Base-by-base conservation (phyloP, 768 basidiomycete genomes). In the Tricholoma sp. region DNA sequence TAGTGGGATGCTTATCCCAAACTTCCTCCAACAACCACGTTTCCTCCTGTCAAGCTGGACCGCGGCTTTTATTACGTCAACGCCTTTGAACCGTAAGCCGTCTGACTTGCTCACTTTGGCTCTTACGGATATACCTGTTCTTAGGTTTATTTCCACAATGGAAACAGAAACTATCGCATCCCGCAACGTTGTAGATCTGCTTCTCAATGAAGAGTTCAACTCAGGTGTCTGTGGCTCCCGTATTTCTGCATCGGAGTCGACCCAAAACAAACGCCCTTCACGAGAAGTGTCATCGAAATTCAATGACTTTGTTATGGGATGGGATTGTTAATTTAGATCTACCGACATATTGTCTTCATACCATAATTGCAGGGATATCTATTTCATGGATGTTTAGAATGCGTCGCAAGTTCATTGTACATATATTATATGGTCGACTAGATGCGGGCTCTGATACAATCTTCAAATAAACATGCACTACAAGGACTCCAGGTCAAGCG, bases 31-130 rank as follows among this genome's bases (percentile, higher is more conserved):
- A 86, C 81, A 6, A 67, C 71, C 4, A 65, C 67, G 11, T 94
- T 91, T 71, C 86, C 94, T 32, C 87, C 91, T 1, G 77, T 96
- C 55, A 85, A 84, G 69, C 81, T 94, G 5, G 87, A 83, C 56
- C 74, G 79, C 54, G 88, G 90, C 3, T 76, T 97, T 44, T 96
- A 91, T 74, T 98, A 98, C 64, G 86, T 94, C 47, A 96, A 94
- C 61, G 84, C 90, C 1, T 89, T 97, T 60, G 96, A 98, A 74
- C 86, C 92, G 83, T 89, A 72, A 65, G 86, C 81, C 11, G 53
- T 47, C 12, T 53, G 50, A 53, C 52, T 47, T 41, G 28, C 39
- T 47, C 15, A 33, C 29, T 45, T 37, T 57, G 45, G 54, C 50
- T 50, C 37, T 28, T 59, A 50, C 33, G 39, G 53, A 45, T 29